A percentile compares a stretch with the other conserved stretches of the same genome.
phyloP scores from a whole-genome alignment of 1,284 basidiomycete genomes.

The Cryptococcus sp. region DNA sequence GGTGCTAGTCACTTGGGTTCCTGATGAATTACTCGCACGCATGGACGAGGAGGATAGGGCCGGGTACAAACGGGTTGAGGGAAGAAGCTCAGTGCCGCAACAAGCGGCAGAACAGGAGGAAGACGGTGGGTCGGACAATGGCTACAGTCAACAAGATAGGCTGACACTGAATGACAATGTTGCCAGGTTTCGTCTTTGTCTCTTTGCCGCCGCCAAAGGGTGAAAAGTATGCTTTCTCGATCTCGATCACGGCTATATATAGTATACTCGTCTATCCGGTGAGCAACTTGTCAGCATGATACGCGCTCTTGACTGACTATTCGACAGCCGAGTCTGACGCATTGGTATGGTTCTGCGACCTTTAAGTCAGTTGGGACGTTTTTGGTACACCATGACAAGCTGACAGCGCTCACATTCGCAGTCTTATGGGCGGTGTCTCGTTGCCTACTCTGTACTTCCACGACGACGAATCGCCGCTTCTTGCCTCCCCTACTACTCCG shows the following conservation, averaged over 20 bases:
- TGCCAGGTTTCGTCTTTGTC: conserved; percentile 49
- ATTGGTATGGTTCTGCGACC: conserved; percentile 53
- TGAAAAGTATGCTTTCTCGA: conserved; percentile 92
- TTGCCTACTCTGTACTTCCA: conserved; percentile 92
- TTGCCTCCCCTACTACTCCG: conserved; percentile 52
- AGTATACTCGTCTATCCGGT: conserved; percentile 81
- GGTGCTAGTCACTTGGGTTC: conserved; percentile 50
- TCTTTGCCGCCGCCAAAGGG: conserved; percentile 57
- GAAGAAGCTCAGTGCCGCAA: conserved; percentile 15
- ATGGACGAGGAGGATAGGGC: conserved; percentile 48
- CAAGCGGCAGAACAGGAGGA: conserved; percentile 28
- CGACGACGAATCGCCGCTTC: conserved; percentile 78
- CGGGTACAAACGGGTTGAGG: conserved; percentile 42
- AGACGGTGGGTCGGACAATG: conserved; percentile 37
- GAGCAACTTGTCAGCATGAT: conserved; percentile 7
- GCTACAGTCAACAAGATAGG: not conserved
- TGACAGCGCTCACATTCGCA: conserved; percentile 65
- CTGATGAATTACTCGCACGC: conserved; percentile 44
- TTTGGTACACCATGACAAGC: conserved; percentile 59
- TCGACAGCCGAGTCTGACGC: conserved; percentile 45
- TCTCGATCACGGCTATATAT: conserved; percentile 84
- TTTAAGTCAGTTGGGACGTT: conserved; percentile 44
- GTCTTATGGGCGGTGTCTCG: conserved; percentile 84
- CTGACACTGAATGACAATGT: conserved; percentile 1
- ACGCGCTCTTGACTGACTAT: conserved; percentile 4